Conservation (phyloP, 129 eudicot genomes). For the Helichrysum umbraculigerum region DNA sequence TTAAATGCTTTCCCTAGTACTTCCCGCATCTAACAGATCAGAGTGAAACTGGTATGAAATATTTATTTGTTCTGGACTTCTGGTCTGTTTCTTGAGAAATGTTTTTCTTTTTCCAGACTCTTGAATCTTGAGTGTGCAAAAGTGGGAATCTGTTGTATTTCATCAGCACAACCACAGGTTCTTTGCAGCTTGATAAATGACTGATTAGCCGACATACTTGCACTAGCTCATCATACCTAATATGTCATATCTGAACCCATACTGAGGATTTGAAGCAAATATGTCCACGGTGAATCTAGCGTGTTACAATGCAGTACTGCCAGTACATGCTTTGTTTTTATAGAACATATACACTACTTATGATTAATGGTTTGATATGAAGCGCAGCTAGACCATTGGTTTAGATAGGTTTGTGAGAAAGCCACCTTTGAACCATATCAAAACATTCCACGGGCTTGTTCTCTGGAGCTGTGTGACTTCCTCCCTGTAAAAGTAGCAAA, state of each 20-base stretch:
- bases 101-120: background rate
- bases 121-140: too few relatives aligned
- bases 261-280: too few relatives aligned
- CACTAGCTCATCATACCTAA: too few relatives aligned
- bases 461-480: conserved; percentile 23
- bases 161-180: too few relatives aligned
- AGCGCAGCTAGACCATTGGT: background rate
- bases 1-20: background rate
- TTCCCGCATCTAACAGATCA: background rate
- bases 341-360: too few relatives aligned
- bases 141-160: too few relatives aligned
- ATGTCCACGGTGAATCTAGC: background rate
- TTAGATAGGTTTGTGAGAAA: conserved; percentile 1
- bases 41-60: background rate
- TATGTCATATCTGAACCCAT: too few relatives aligned
- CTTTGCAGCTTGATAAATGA: too few relatives aligned
- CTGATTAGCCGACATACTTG: too few relatives aligned
- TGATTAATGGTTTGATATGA: background rate
- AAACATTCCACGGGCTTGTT: conserved; percentile 12
- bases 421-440: conserved; percentile 27
- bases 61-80: background rate
- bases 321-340: background rate
- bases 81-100: background rate
- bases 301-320: background rate
- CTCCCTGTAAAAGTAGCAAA: conserved; percentile 13